phyloP scores from a whole-genome alignment of 345 rosid genomes.

The Hirschfeldia incana region DNA sequence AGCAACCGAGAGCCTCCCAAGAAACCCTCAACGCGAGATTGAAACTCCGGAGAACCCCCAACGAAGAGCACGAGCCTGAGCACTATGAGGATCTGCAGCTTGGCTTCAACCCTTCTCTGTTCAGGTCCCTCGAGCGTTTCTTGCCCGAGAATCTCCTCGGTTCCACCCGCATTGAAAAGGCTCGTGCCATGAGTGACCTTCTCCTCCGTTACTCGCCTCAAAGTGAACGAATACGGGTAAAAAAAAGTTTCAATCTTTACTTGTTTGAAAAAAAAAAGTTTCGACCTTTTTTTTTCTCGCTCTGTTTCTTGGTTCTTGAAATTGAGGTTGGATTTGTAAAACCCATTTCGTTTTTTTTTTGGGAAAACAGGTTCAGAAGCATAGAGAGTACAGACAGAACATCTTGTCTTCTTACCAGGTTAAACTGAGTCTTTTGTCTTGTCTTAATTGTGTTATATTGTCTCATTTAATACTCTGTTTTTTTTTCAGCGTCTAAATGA shows the following conservation, averaged over 20 bases:
- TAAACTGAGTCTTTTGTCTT: not conserved
- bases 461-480: not conserved
- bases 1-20: not conserved
- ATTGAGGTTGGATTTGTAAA: not conserved
- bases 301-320: not conserved
- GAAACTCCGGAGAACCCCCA: slow-evolving; percentile 57
- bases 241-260: not conserved
- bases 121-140: slow-evolving; percentile 81
- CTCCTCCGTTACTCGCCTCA: slow-evolving; percentile 57
- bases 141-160: slow-evolving; percentile 60
- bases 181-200: slow-evolving; percentile 62
- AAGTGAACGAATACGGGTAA: not conserved
- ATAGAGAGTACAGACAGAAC: not conserved
- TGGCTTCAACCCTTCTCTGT: slow-evolving; percentile 67
- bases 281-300: not conserved
- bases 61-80: slow-evolving; percentile 65
- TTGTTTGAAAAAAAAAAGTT: not conserved
- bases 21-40: slow-evolving; percentile 17
- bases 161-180: slow-evolving; percentile 55
- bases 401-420: not conserved
- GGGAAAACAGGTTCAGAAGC: not conserved
- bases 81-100: slow-evolving; percentile 73
- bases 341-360: not conserved
- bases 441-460: not conserved
- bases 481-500: not conserved